Evolutionary conservation across 2,329 filamentous ascomycete species (phyloP), one percentile per base, ranked within the genome.

Genomic region (Sporothrix brunneoviolacea): DNA sequence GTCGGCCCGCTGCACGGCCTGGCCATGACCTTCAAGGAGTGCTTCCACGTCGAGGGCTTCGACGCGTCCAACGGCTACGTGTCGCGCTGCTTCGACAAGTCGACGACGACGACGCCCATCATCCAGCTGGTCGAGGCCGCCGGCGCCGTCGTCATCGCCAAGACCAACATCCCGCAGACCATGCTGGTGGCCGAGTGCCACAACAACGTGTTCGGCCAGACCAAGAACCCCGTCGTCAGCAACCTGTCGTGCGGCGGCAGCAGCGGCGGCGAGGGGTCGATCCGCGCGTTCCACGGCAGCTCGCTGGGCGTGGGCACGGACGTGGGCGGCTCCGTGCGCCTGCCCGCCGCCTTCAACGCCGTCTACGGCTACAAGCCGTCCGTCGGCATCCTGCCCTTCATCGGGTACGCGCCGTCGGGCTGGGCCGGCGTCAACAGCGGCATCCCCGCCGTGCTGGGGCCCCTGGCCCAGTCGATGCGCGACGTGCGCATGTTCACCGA

Each of bases 301-400:
- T n/a, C 32, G 16, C 12, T 54, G 82, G 81, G 80, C 69, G 73
- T 16, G 64, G 74, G 12, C 60, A 64, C 1, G 39, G 67, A 70
- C 36, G 65, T 68, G 33, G 63, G 46, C 7, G 53, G 54, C 0
- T 53, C 46, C 4, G 54, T 57, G 12, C 51, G 49, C 4, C 57
- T 65, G 2, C 65, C 66, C 0, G 57, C 66, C 3, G 60, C 61
- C 0, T 68, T 65, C 55, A 62, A 61, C 52, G 59, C 57, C 24
- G 55, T 66, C n/a, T 68, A 65, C 44, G 59, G 60, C 4, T 54
- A 66, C 37, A 60, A 64, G 41, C 63, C 65, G 3, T 62, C 59
- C 0, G 55, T 47, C 8, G 55, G 55, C 12, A 18, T 57, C 6
- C 32, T 57, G n/a, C 55, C 53, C 4, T 57, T 57, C 38, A 55